A percentile compares a stretch with the other conserved stretches of the same genome.
Evolutionary conservation across 495 filamentous ascomycete species (phyloP).

Genomic region (Geopyxis carbonaria): DNA sequence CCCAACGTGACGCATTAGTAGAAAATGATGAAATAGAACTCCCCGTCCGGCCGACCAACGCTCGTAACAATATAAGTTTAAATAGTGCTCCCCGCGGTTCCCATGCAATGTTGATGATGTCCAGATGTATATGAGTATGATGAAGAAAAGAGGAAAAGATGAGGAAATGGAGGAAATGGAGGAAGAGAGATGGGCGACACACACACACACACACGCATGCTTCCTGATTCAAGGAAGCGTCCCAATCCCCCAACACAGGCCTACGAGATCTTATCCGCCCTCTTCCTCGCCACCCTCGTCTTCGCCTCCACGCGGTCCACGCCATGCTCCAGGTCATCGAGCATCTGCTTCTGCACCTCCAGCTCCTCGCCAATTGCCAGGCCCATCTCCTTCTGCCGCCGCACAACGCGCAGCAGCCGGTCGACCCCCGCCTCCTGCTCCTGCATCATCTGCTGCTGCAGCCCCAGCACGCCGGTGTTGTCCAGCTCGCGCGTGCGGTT

Average conservation of each 20-base stretch:
- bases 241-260: neutral
- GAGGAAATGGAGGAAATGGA: neutral
- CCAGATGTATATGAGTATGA: neutral
- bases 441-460: conserved; percentile 67
- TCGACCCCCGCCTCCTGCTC: conserved; percentile 74
- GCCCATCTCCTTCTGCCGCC: conserved; percentile 71
- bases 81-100: too few species aligned
- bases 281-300: conserved; percentile 64
- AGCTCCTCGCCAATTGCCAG: conserved; percentile 72
- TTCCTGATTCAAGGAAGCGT: neutral
- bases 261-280: conserved; percentile 58
- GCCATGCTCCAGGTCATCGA: conserved; percentile 60
- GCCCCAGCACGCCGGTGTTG: conserved; percentile 70
- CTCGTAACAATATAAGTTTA: neutral
- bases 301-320: conserved; percentile 55
- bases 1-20: neutral
- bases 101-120: too few species aligned
- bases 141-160: neutral
- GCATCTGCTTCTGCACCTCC: conserved; percentile 64
- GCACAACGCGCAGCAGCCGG: conserved; percentile 56
- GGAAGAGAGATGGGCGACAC: neutral
- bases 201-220: neutral
- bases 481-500: conserved; percentile 75
- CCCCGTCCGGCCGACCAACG: neutral
- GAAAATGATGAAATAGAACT: neutral